Evolutionary conservation across 2,329 filamentous ascomycete species (phyloP).

Genomic region (Trichophyton schoenleinii): DNA sequence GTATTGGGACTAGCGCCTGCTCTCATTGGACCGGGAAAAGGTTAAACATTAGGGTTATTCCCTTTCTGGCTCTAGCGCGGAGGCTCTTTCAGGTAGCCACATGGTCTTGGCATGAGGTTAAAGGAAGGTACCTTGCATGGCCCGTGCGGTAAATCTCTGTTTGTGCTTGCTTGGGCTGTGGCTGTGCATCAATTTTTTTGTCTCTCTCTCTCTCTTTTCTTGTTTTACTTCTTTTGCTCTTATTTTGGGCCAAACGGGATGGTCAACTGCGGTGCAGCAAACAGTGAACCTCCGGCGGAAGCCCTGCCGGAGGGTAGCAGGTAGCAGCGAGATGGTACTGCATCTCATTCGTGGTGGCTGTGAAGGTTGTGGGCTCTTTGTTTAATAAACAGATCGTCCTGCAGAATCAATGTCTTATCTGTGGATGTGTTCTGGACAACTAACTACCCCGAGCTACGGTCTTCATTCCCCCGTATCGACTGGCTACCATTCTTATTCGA

Average conservation of each 20-base stretch:
- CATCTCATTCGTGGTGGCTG: background rate
- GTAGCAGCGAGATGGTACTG: background rate
- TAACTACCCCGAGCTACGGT: too few relatives aligned
- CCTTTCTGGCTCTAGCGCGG: background rate
- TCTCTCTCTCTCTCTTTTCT: too few relatives aligned
- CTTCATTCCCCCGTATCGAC: background rate
- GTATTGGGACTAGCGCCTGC: background rate
- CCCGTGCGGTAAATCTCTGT: slow-evolving; percentile 2
- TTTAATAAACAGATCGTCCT: background rate
- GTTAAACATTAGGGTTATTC: background rate
- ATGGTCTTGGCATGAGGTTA: slow-evolving; percentile 4
- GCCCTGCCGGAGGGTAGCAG: background rate
- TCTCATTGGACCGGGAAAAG: background rate
- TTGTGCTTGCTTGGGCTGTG: background rate
- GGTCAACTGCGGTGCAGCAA: too few relatives aligned
- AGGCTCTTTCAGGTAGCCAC: slow-evolving; percentile 4
- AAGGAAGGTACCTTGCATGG: background rate
- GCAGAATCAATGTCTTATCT: too few relatives aligned
- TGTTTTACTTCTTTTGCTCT: too few relatives aligned
- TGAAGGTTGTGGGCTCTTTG: background rate
- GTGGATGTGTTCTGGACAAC: too few relatives aligned
- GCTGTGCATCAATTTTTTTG: background rate
- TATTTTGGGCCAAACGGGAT: too few relatives aligned
- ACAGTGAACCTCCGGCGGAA: background rate
- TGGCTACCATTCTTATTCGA: background rate